Evolutionary conservation across 495 filamentous ascomycete genomes (phyloP), one percentile per base, ranked within the genome.

Genomic region (Aspergillus haitiensis): DNA sequence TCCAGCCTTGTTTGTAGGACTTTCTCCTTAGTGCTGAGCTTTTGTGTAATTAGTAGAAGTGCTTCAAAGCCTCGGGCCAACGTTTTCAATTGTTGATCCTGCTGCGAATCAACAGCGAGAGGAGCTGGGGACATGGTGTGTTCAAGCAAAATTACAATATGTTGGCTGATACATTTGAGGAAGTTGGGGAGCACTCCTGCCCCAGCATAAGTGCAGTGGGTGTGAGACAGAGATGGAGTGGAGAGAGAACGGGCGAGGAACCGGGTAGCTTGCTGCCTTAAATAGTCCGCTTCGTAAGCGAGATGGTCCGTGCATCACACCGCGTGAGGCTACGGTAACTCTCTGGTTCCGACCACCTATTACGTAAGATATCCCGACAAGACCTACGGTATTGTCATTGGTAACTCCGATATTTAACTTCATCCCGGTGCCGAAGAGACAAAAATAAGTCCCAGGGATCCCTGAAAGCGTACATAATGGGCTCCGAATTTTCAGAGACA

Each of bases 31-130:
- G 66, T 67, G 52, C 68, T 74, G 59, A 81, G 70, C 64, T 73
- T 74, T 52, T 77, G 77, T 12, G 75, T 70, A n/a, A 77, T 78
- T 69, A 80, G 70, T 63, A 82, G 70, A 37, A 82, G 69, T 59
- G 78, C 77, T 69, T 79, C 78, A 60, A 81, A 78, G 37, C 75
- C 78, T 65, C 69, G 70, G 35, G 73, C 74, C 60, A 82, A 61
- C 12, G 68, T 73, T 58, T 76, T 70, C 33, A 80, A 70, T 62
- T 74, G 75, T 60, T 63, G 74, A 59, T 77, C 72, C 40, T 66
- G 68, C 67, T 74, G 71, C 67, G 56, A 60, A 52, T 73, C 62
- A 35, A 67, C 64, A 58, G 64, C 27, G 36, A 75, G 65, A 36
- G 64, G 64, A 53, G 71, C 68, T 64, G 75, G 75, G 55, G 76